These are phyloP conservation scores for Stephanodiscus minutulus DNA, from an alignment of 108 stramenopile genomes.

Conservation along the genomic window DNA sequence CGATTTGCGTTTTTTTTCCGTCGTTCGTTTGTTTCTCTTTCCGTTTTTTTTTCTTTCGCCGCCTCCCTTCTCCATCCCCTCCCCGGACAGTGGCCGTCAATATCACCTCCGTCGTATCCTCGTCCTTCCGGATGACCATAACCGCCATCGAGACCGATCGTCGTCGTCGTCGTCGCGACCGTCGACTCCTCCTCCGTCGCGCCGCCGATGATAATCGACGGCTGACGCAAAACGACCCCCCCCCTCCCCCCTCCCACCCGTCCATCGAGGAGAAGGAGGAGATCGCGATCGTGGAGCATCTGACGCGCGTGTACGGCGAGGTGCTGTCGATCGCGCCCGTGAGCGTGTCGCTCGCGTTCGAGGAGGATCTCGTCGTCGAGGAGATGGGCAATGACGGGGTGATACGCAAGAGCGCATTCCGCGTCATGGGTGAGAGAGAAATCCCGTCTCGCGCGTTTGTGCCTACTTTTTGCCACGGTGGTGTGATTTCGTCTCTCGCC, in stretches of 20 bases:
- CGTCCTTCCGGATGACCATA: constrained; percentile 36
- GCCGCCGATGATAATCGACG: no score
- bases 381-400: constrained; percentile 9
- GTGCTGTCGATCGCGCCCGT: constrained; percentile 21
- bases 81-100: no score
- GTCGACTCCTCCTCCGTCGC: constrained; percentile 6
- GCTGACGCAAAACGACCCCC: no score
- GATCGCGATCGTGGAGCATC: constrained; percentile 24
- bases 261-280: constrained; percentile 35
- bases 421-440: constrained; percentile 29
- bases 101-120: constrained; percentile 31
- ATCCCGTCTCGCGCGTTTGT: not conserved
- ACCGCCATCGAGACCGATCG: constrained; percentile 28
- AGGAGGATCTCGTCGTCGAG: constrained; percentile 24
- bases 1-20: no score
- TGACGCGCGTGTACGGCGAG: constrained; percentile 20
- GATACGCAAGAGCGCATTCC: constrained; percentile 27
- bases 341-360: constrained; percentile 23
- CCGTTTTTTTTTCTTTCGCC: no score
- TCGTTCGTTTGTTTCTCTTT: no score
- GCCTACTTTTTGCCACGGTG: no score
- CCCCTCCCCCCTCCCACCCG: no score
- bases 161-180: constrained; percentile 5
- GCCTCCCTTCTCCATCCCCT: no score
- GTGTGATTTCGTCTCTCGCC: no score